Evolutionary conservation across 2,329 filamentous ascomycete genomes (phyloP).

Genomic region (Microsporum audouinii): DNA sequence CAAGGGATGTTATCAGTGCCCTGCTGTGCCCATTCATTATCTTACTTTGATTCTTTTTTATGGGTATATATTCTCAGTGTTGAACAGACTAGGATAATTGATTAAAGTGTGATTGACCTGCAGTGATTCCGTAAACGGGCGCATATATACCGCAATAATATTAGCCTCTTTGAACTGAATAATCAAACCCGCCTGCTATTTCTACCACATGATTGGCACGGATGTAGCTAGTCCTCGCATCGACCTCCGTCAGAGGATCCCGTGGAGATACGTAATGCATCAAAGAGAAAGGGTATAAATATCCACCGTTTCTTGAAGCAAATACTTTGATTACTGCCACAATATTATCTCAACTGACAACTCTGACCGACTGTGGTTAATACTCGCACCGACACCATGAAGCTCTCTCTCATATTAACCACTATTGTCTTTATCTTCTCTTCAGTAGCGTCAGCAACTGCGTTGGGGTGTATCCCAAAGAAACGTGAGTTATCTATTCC

Average conservation of each 20-base stretch:
- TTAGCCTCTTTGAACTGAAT: neutral
- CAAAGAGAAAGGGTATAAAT: neutral
- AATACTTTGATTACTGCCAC: neutral
- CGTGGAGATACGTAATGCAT: neutral
- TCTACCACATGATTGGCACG: too few species aligned
- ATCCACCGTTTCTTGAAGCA: neutral
- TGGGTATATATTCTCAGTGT: neutral
- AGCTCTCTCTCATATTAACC: neutral
- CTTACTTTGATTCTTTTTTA: neutral
- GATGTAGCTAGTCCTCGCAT: neutral
- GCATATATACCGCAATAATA: neutral
- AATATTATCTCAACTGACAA: neutral
- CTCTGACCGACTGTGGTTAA: neutral
- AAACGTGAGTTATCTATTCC: neutral
- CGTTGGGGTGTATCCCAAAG: neutral
- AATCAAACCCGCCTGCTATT: neutral
- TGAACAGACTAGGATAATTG: neutral
- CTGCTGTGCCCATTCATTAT: neutral
- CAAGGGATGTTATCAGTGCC: neutral
- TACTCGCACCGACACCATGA: neutral
- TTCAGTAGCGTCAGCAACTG: neutral
- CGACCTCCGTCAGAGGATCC: neutral
- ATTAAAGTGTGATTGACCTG: neutral
- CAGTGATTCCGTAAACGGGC: neutral
- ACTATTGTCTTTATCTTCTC: neutral